A percentile compares a stretch with the other conserved stretches of the same genome.
These are phyloP conservation scores for Aspergillus latus DNA, from an alignment of 2,329 filamentous ascomycete species.

Conservation along the genomic window DNA sequence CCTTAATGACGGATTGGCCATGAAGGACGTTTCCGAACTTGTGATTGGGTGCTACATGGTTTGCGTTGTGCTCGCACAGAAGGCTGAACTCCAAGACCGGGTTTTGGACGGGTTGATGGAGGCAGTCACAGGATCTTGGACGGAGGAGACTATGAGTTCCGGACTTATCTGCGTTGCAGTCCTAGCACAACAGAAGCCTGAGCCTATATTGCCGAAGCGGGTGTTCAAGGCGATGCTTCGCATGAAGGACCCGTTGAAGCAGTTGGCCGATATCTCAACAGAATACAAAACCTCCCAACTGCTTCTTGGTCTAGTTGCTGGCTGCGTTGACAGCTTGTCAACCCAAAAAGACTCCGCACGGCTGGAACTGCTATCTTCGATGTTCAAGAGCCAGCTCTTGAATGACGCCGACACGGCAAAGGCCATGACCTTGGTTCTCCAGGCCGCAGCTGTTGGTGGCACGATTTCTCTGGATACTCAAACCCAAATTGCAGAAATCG, in stretches of 20 bases:
- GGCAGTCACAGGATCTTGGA: constrained; percentile 76
- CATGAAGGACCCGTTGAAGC: constrained; percentile 32
- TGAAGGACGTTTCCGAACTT: constrained; percentile 73
- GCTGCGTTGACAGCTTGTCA: constrained; percentile 35
- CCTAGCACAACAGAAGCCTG: constrained; percentile 74
- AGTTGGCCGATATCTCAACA: constrained; percentile 35
- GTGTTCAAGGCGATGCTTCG: constrained; percentile 59
- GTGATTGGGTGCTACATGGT: constrained; percentile 92
- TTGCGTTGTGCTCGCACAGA: constrained; percentile 78
- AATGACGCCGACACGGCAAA: constrained; percentile 30
- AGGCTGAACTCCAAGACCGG: constrained; percentile 74
- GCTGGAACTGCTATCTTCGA: constrained; percentile 48
- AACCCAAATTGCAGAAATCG: constrained; percentile 62
- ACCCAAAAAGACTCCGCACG: constrained; percentile 37
- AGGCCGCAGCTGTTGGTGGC: constrained; percentile 42
- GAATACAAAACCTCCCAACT: constrained; percentile 37
- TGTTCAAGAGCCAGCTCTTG: constrained; percentile 37
- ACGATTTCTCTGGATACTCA: constrained; percentile 50
- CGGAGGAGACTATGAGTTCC: constrained; percentile 67
- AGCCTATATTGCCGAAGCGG: constrained; percentile 66
- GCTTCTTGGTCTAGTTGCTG: constrained; percentile 38
- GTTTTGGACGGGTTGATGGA: constrained; percentile 88
- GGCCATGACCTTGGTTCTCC: constrained; percentile 36
- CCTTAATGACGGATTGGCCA: constrained; percentile 73
- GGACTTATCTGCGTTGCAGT: constrained; percentile 79